Base-by-base conservation (phyloP, 257 asterid species). In the Ophiorrhiza pumila region DNA sequence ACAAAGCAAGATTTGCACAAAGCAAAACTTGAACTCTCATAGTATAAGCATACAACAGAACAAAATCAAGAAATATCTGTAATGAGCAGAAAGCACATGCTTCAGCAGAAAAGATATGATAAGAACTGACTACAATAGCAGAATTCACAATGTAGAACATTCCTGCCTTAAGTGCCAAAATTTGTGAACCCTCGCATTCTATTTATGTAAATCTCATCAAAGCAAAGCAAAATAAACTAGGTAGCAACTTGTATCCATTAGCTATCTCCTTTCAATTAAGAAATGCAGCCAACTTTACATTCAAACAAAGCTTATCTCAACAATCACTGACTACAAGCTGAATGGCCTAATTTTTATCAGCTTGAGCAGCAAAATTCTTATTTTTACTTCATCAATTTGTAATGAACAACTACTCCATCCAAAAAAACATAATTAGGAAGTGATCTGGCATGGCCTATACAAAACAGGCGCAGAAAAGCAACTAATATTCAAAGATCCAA, bases 361-460 rank as follows among this genome's bases (percentile, higher is more conserved):
- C 64, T 63, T 73, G 50, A 35, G 57, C 64, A 27, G 22, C 65
- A 73, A 29, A 35, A 37, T 62, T 20, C 39, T 52, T 49, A 23
- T 25, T 29, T 50, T 37, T 31, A 64, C 8, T 58, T 61, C 31
- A 10, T 34, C 50, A 34, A 46, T 17, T 12, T 32, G 20, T 11
- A 4, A 14, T 47, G 49, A 60, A 14, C 69, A 72, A 66, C 71
- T n/a, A 47, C 41, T 73, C 65, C 53, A 62, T 61, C 4, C 52
- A 23, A 35, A 34, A n/a, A 7, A 63, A 63, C n/a, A n/a, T 0
- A 5, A 62, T 31, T 32, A 42, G 32, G 42, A 49, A 72, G 13
- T 18, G 9, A 66, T 66, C 37, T 49, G 15, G 0, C 50, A 23
- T n/a, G 2, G 23, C 31, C 41, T 22, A 6, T 27, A 25, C 10